phyloP scores from a whole-genome alignment of 805 yeast species.

The Saccharomycopsis fermentans region DNA sequence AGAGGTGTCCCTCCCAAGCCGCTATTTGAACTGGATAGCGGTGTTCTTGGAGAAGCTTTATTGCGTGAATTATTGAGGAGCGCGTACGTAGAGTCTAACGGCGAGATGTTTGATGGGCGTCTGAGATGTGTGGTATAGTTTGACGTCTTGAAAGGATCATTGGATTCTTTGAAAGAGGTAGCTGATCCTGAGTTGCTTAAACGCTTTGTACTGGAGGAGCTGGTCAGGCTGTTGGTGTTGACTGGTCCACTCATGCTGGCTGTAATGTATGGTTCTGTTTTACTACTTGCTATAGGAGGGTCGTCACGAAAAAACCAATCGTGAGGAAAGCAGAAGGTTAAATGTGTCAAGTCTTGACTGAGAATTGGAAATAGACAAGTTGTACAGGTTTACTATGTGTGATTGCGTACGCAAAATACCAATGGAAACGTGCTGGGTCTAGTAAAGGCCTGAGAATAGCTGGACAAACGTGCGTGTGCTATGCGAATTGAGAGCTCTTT shows the following conservation, averaged over 20 bases:
- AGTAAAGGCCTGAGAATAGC: no score
- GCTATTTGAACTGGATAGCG: not conserved
- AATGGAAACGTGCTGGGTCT: no score
- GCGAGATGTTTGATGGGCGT: not conserved
- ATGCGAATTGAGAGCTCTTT: no score
- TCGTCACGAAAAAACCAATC: no score
- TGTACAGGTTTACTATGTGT: no score
- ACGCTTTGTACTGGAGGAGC: not conserved
- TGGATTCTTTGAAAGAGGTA: not conserved
- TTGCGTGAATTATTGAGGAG: not conserved
- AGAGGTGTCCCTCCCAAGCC: not conserved
- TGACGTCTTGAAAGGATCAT: not conserved
- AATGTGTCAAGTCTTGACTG: no score
- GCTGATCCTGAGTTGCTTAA: not conserved
- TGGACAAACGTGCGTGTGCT: no score
- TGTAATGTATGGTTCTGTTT: not conserved
- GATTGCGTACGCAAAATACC: no score
- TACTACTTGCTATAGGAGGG: not conserved
- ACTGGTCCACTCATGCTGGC: not conserved
- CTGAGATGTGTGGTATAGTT: not conserved
- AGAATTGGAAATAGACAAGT: no score
- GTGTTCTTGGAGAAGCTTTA: not conserved
- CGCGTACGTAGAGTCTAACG: not conserved
- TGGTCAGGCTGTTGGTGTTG: not conserved
- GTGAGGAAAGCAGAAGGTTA: no score